Evolutionary conservation across 352 stramenopile species (phyloP).

Genomic region (Phytophthora meadii): DNA sequence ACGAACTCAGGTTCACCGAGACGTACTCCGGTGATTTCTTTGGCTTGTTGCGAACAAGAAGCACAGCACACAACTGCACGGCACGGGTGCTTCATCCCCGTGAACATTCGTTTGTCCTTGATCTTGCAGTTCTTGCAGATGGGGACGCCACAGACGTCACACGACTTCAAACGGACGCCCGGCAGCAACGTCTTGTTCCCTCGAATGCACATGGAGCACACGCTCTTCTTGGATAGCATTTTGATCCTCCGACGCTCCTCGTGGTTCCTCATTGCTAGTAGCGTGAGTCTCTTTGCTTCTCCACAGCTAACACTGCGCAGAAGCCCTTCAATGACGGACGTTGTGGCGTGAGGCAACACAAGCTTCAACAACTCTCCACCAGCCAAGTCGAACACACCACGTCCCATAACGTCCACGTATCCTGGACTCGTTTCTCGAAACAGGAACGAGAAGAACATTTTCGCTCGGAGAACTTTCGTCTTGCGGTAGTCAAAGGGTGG

Average conservation of each 20-base stretch:
- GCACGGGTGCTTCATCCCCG: conserved; percentile 25
- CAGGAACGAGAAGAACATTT: conserved; percentile 43
- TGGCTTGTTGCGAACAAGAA: conserved; percentile 38
- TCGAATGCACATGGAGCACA: conserved; percentile 45
- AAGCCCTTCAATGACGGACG: conserved; percentile 37
- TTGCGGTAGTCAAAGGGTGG: conserved; percentile 43
- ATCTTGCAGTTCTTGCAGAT: conserved; percentile 57
- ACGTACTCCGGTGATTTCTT: conserved; percentile 30
- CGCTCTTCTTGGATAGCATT: conserved; percentile 25
- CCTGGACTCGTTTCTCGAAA: conserved; percentile 43
- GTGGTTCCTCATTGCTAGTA: conserved; percentile 32
- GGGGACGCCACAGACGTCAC: conserved; percentile 45
- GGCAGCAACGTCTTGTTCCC: conserved; percentile 24
- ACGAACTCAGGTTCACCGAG: conserved; percentile 31
- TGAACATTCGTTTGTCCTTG: conserved; percentile 54
- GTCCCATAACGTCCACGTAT: conserved; percentile 42
- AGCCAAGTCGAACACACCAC: conserved; percentile 47
- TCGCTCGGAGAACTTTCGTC: conserved; percentile 41
- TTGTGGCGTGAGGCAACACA: conserved; percentile 33
- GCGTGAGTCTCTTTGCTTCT: conserved; percentile 56
- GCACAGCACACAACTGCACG: conserved; percentile 38
- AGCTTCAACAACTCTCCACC: conserved; percentile 38
- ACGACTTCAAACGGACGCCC: conserved; percentile 34
- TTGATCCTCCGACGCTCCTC: conserved; percentile 15
- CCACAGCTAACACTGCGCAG: conserved; percentile 34